Percentiles rank a stretch among this genome's conserved stretches.
Evolutionary conservation across 2,329 filamentous ascomycete species (phyloP).

Genomic region (Fusarium sp.): DNA sequence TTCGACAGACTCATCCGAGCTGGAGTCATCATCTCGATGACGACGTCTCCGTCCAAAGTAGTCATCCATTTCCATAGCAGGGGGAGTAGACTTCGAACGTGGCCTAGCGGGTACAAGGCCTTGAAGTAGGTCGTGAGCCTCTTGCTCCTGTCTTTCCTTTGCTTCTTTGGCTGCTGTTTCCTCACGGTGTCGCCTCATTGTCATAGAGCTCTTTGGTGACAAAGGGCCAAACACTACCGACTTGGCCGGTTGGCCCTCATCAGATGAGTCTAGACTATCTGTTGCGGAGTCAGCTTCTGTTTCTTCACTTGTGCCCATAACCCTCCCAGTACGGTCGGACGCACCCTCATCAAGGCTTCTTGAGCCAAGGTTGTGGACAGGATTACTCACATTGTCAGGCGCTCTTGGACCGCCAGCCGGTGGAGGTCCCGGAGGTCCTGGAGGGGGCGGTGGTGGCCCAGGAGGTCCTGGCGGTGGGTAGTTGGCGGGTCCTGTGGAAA

Average conservation of each 20-base stretch:
- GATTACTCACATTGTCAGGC: constrained; percentile 56
- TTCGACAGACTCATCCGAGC: constrained; percentile 52
- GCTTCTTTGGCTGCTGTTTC: constrained; percentile 38
- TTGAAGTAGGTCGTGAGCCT: constrained; percentile 28
- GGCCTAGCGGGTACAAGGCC: constrained; percentile 25
- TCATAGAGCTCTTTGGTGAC: constrained; percentile 58
- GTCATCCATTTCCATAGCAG: constrained; percentile 40
- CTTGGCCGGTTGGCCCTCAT: constrained; percentile 42
- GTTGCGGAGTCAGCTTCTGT: constrained; percentile 31
- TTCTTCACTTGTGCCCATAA: not conserved
- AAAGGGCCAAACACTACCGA: constrained; percentile 58
- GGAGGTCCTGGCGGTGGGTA: constrained; percentile 38
- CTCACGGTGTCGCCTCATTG: constrained; percentile 52
- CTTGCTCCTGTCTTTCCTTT: constrained; percentile 26
- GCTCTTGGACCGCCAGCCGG: constrained; percentile 45
- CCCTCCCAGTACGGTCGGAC: constrained; percentile 44
- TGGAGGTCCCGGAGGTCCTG: constrained; percentile 45
- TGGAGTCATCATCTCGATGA: constrained; percentile 18
- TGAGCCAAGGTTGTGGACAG: constrained; percentile 41
- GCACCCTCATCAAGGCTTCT: constrained; percentile 49
- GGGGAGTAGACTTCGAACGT: constrained; percentile 38
- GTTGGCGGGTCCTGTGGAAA: constrained; percentile 6
- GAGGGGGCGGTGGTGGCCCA: constrained; percentile 41
- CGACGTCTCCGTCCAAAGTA: constrained; percentile 34
- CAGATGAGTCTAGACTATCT: constrained; percentile 43